Evolutionary conservation across 768 basidiomycete species (phyloP).

Genomic region (Leccinum uliginosum): DNA sequence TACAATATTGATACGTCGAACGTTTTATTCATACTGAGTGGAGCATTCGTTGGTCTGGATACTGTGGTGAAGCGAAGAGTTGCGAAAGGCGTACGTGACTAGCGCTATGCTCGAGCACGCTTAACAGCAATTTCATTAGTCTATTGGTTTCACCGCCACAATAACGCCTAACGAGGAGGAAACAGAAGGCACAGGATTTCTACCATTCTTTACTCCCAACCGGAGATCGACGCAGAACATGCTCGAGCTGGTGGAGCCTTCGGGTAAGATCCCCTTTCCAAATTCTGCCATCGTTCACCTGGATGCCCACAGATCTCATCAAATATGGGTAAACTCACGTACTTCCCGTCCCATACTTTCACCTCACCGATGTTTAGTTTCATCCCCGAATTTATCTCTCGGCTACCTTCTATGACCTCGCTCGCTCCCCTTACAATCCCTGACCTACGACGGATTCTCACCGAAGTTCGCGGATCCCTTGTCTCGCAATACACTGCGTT

Average conservation of each 20-base stretch:
- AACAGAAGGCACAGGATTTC: constrained; percentile 29
- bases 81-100: constrained; percentile 71
- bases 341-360: background rate
- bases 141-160: constrained; percentile 79
- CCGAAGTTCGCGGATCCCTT: constrained; percentile 88
- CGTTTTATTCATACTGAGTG: constrained; percentile 91
- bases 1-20: constrained; percentile 86
- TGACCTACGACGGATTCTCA: constrained; percentile 86
- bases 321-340: constrained; percentile 63
- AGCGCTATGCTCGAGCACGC: background rate
- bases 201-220: constrained; percentile 81
- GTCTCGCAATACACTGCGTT: constrained; percentile 85
- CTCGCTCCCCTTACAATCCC: constrained; percentile 72
- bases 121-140: constrained; percentile 40
- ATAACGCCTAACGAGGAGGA: constrained; percentile 40
- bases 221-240: constrained; percentile 47
- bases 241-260: constrained; percentile 69
- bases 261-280: constrained; percentile 37
- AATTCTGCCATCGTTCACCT: background rate
- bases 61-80: constrained; percentile 73
- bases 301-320: constrained; percentile 56
- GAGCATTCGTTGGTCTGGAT: constrained; percentile 92
- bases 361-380: constrained; percentile 44
- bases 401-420: constrained; percentile 88
- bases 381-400: constrained; percentile 93